Conservation (phyloP, 2,329 filamentous ascomycete species). For the Sphaerulina musiva region DNA sequence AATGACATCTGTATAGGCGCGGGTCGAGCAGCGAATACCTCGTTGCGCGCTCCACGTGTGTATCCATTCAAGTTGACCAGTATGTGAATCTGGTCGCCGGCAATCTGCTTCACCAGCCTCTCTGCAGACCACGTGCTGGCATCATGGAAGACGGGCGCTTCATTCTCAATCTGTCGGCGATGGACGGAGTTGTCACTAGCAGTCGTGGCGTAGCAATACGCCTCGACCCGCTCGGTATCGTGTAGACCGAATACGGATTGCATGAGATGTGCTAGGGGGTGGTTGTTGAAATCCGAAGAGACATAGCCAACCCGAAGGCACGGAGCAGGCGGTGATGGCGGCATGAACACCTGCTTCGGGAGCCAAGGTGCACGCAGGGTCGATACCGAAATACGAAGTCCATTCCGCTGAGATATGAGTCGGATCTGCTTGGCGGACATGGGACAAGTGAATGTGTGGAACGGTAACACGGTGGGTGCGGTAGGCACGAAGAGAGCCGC, state of each 20-base stretch:
- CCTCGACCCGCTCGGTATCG: constrained; percentile 63
- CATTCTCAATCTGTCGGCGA: constrained; percentile 83
- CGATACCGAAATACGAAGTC: constrained; percentile 82
- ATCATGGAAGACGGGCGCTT: constrained; percentile 86
- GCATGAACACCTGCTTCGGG: constrained; percentile 70
- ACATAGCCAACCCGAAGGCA: constrained; percentile 91
- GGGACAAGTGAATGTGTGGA: constrained; percentile 95
- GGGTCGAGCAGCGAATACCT: constrained; percentile 90
- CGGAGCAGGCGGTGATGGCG: constrained; percentile 73
- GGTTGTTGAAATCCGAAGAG: constrained; percentile 98
- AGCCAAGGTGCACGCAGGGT: constrained; percentile 85
- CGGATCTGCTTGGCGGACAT: constrained; percentile 86
- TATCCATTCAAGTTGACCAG: constrained; percentile 98
- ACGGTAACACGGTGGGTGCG: constrained; percentile 89
- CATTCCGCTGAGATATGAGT: constrained; percentile 90
- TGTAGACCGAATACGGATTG: constrained; percentile 97
- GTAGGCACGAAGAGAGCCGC: constrained; percentile 67
- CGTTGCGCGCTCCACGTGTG: constrained; percentile 90
- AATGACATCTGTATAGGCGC: constrained; percentile 99
- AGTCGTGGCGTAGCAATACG: constrained; percentile 94
- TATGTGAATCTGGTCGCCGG: constrained; percentile 83
- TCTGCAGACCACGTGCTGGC: constrained; percentile 82
- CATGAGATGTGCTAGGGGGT: constrained; percentile 94
- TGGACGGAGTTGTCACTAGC: constrained; percentile 82
- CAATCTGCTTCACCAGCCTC: constrained; percentile 75